Percentiles rank a stretch among this genome's conserved stretches.
These are phyloP conservation scores for Podaxis sp. DNA, from an alignment of 768 basidiomycete genomes.

Conservation along the genomic window DNA sequence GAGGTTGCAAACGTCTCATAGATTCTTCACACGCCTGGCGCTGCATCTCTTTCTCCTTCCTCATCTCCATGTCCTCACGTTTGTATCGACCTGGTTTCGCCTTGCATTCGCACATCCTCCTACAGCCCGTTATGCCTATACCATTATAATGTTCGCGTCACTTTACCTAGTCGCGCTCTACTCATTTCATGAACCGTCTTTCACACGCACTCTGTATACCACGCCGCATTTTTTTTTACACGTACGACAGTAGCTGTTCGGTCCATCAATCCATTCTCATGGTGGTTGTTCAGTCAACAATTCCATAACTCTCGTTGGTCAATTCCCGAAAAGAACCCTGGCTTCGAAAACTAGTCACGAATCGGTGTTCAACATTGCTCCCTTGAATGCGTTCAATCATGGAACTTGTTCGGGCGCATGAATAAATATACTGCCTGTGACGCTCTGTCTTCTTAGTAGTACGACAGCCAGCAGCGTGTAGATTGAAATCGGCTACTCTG, in stretches of 20 bases:
- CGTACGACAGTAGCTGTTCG: background rate
- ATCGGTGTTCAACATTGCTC: too few relatives aligned
- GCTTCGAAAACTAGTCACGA: background rate
- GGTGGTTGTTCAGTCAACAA: background rate
- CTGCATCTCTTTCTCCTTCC: background rate
- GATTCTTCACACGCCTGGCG: background rate
- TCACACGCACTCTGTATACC: slow-evolving; percentile 1
- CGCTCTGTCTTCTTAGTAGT: too few relatives aligned
- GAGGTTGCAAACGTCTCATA: slow-evolving; percentile 42
- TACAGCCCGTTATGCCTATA: background rate
- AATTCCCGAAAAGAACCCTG: background rate
- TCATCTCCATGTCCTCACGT: background rate
- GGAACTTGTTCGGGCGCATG: background rate
- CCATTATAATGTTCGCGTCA: slow-evolving; percentile 1
- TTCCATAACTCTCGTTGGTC: background rate
- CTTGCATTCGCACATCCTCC: background rate
- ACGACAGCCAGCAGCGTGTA: too few relatives aligned
- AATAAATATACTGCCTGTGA: too few relatives aligned
- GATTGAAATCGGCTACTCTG: too few relatives aligned
- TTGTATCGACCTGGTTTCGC: background rate
- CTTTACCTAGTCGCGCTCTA: background rate
- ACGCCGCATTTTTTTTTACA: background rate
- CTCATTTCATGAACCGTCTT: background rate
- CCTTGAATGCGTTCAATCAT: background rate
- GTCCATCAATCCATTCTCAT: background rate